Percentiles rank a stretch among this genome's conserved stretches.
Evolutionary conservation across 768 basidiomycete genomes (phyloP).

Genomic region (Chlorophyllum brunneum): DNA sequence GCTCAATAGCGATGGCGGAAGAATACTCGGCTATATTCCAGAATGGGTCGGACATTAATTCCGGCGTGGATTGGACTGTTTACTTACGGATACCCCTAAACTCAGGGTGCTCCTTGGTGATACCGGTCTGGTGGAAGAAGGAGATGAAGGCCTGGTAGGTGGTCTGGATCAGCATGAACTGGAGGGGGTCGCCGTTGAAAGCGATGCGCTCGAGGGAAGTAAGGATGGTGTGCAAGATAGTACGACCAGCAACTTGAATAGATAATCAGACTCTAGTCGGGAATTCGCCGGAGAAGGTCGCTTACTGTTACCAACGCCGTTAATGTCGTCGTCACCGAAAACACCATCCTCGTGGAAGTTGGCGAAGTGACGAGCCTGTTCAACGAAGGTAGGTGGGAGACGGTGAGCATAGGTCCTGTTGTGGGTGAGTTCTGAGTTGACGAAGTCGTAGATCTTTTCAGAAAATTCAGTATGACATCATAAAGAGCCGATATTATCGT

Average conservation of each 20-base stretch:
- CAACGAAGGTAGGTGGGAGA: slow-evolving; percentile 73
- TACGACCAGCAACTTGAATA: slow-evolving; percentile 75
- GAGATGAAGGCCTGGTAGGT: slow-evolving; percentile 92
- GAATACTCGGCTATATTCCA: slow-evolving; percentile 59
- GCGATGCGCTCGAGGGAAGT: slow-evolving; percentile 72
- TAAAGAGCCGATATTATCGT: neutral
- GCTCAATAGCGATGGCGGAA: slow-evolving; percentile 74
- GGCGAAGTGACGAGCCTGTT: slow-evolving; percentile 71
- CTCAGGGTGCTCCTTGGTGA: slow-evolving; percentile 53
- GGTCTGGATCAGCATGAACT: slow-evolving; percentile 72
- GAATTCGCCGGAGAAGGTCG: slow-evolving; percentile 13
- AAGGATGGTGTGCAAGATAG: slow-evolving; percentile 70
- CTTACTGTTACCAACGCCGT: slow-evolving; percentile 77
- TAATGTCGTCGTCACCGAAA: slow-evolving; percentile 60
- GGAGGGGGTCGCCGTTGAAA: slow-evolving; percentile 75
- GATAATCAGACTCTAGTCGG: neutral
- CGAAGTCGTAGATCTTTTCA: slow-evolving; percentile 67
- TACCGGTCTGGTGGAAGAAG: slow-evolving; percentile 75
- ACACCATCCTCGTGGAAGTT: slow-evolving; percentile 77
- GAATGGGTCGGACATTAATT: neutral
- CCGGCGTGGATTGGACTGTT: neutral
- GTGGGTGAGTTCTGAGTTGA: slow-evolving; percentile 73
- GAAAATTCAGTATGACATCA: slow-evolving; percentile 14
- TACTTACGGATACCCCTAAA: slow-evolving; percentile 62
- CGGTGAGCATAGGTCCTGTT: slow-evolving; percentile 79